Base-by-base conservation (phyloP, 129 eudicot species). In the Flaveria sonorensis region DNA sequence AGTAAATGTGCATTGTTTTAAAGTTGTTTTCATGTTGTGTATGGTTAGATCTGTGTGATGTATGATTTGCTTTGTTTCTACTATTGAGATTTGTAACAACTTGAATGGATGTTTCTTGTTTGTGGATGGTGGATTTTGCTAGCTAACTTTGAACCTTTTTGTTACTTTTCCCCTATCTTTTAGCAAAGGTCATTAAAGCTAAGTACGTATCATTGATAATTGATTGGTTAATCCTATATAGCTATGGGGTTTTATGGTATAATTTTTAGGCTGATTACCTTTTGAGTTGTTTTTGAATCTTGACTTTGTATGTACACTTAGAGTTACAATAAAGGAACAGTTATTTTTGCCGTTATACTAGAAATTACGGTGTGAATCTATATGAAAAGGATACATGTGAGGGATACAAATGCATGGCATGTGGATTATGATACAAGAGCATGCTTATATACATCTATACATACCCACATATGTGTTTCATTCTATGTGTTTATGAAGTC, bases 21-120 rank as follows among this genome's bases (percentile, higher is more conserved):
- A 43, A 57, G 75, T 19, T 45, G 16, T 55, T 56, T 55, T 6
- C 14, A 6, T 68, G 51, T 62, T 4, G 21, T 81, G 16, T 24
- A 57, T 81, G 64, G 66, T 30, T 74, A 57, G 84, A 81, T 81
- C 83, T 80, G 14, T 80, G 42, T 66, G 68, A 30, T 79, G 39
- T 61, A 14, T 59, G 61, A 4, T 70, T 78, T 70, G 32, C 3
- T 77, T 68, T 68, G 69, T 69, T 55, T 68, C 59, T 55, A 43
- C 9, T 36, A 66, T 5, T 56, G 60, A 43, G 15, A 36, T 76
- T 5, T 69, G 69, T 56, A 77, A 39, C 63, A 32, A 30, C n/a
- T 50, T 63, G 73, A 47, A 30, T 75, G 28, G n/a, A 7, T 43
- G 13, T 55, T 67, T 51, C 21, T 11, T 79, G 53, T 45, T 36